Conservation (phyloP, 176 grass and related monocot species). For the Otatea glauca region DNA sequence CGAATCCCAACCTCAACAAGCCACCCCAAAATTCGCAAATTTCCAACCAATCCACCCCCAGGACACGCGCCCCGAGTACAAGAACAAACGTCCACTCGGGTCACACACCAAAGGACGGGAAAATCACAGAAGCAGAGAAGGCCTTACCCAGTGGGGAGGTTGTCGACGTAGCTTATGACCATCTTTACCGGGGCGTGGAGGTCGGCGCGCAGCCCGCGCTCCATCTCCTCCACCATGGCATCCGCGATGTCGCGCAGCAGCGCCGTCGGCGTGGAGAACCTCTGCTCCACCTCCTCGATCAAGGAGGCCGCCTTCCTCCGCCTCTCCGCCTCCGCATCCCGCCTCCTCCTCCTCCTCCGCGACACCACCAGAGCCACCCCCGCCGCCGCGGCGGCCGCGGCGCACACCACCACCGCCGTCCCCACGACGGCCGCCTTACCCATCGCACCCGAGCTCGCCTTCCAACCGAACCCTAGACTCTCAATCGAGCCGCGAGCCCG, state of each 20-base stretch:
- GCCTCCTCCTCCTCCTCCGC: slow-evolving; percentile 33
- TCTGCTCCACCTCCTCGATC: slow-evolving; percentile 70
- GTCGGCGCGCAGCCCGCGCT: slow-evolving; percentile 71
- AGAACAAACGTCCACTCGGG: not conserved
- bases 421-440: slow-evolving; percentile 60
- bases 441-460: slow-evolving; percentile 35
- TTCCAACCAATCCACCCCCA: not conserved
- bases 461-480: not conserved
- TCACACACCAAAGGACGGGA: not conserved
- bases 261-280: slow-evolving; percentile 63
- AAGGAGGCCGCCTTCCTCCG: slow-evolving; percentile 46
- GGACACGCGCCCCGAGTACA: not conserved
- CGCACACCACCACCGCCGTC: slow-evolving; percentile 65
- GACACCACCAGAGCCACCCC: slow-evolving; percentile 61
- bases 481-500: slow-evolving; percentile 25
- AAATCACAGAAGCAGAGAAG: slow-evolving; percentile 3
- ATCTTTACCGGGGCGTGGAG: slow-evolving; percentile 72
- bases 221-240: slow-evolving; percentile 93
- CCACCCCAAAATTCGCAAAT: not conserved
- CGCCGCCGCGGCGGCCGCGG: slow-evolving; percentile 74
- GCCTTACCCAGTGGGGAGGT: slow-evolving; percentile 84
- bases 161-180: slow-evolving; percentile 92
- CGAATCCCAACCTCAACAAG: not conserved
- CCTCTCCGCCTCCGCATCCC: slow-evolving; percentile 43
- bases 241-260: slow-evolving; percentile 81